Evolutionary conservation across 495 filamentous ascomycete species (phyloP).

Genomic region (Xylaria curta): DNA sequence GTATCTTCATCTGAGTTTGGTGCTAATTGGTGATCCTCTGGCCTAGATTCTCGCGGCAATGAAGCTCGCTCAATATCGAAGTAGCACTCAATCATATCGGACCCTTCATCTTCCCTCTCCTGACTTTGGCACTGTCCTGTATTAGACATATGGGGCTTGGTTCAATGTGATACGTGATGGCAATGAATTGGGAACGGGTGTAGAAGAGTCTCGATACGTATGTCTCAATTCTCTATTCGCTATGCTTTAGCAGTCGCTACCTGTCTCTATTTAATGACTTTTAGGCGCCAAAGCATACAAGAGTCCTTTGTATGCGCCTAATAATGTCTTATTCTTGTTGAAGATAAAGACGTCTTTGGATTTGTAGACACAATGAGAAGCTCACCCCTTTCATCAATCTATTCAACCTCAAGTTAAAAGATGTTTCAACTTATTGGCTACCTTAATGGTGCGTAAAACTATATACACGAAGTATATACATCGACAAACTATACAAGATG

Average conservation of each 20-base stretch:
- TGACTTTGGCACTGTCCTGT: not conserved
- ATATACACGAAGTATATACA: slow-evolving; percentile 12
- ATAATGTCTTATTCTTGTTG: not conserved
- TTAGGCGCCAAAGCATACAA: too few species aligned
- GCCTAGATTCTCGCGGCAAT: not conserved
- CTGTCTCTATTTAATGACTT: not conserved
- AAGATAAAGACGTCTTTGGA: not conserved
- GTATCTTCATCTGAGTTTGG: not conserved
- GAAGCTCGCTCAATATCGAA: slow-evolving; percentile 11
- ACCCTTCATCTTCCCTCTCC: not conserved
- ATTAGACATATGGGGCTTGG: not conserved
- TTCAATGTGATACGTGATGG: not conserved
- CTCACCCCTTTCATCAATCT: not conserved
- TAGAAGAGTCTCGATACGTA: not conserved
- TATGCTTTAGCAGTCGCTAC: not conserved
- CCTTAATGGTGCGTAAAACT: not conserved
- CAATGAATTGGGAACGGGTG: not conserved
- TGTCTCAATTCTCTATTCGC: not conserved
- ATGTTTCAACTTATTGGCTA: not conserved
- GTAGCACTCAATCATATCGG: not conserved
- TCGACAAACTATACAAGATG: not conserved
- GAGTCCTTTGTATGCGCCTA: not conserved
- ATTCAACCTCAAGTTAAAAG: too few species aligned
- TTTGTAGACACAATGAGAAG: not conserved
- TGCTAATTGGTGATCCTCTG: not conserved